Evolutionary conservation across 805 yeast species (phyloP).

Genomic region (Blastobotrys terrestris): DNA sequence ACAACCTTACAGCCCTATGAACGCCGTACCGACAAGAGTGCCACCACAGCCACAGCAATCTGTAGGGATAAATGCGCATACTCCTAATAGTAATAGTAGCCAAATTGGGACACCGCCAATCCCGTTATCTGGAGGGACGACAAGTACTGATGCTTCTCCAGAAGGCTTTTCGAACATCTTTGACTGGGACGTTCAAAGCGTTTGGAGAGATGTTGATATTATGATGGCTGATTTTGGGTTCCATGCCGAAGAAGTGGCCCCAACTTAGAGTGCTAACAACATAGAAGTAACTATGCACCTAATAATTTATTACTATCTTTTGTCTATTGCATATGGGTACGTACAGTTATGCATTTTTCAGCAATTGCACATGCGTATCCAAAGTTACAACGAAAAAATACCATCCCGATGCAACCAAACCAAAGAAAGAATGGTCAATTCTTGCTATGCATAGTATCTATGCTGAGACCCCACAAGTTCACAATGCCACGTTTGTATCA

Average conservation of each 20-base stretch:
- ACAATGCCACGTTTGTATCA: too few relatives aligned
- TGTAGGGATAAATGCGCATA: background rate
- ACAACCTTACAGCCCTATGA: background rate
- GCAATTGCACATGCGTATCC: background rate
- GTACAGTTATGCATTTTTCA: background rate
- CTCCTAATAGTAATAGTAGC: background rate
- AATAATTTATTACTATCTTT: background rate
- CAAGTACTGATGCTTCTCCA: background rate
- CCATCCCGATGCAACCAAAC: too few relatives aligned
- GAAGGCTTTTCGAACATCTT: conserved; percentile 4
- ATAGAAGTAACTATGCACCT: conserved; percentile 3
- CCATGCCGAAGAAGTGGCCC: conserved; percentile 42
- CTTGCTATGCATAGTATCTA: too few relatives aligned
- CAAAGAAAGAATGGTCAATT: too few relatives aligned
- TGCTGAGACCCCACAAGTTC: too few relatives aligned
- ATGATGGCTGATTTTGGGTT: conserved; percentile 92
- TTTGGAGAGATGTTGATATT: conserved; percentile 79
- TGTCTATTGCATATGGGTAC: background rate
- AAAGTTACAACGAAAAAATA: background rate
- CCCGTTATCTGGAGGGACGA: background rate
- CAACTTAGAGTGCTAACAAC: background rate
- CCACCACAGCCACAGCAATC: conserved; percentile 3
- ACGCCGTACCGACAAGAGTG: background rate
- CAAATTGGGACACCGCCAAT: background rate
- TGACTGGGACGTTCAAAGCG: conserved; percentile 44